Percentiles rank a stretch among this genome's conserved stretches.
Evolutionary conservation across 148 eudicot species (phyloP).

Genomic region (Vaccinium vitisidaea): DNA sequence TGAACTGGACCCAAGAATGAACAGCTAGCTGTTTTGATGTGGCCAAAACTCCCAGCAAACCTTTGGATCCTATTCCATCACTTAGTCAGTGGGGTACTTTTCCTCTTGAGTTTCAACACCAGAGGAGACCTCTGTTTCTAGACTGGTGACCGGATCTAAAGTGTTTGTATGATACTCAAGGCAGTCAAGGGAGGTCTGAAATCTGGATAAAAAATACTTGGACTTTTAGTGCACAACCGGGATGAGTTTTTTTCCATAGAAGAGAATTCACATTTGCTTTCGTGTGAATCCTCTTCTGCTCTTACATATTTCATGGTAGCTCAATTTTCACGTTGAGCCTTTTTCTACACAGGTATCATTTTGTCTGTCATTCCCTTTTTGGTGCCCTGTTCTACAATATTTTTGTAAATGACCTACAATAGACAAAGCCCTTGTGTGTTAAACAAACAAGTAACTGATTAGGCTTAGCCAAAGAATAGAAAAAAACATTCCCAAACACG

Average conservation of each 20-base stretch:
- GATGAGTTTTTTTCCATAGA: background rate
- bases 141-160: background rate
- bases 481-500: slow-evolving; percentile 6
- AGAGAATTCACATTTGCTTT: background rate
- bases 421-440: background rate
- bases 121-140: background rate
- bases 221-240: background rate
- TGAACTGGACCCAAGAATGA: background rate
- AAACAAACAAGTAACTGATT: background rate
- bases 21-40: background rate
- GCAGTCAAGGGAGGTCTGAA: background rate
- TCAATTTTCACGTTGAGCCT: background rate
- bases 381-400: background rate
- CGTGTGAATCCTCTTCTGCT: background rate
- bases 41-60: background rate
- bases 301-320: background rate
- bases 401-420: background rate
- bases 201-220: background rate
- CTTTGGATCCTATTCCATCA: background rate
- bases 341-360: background rate
- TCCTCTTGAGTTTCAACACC: background rate
- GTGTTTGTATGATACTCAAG: background rate
- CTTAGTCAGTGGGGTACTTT: background rate
- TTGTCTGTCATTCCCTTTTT: background rate
- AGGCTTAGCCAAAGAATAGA: background rate